phyloP scores from a whole-genome alignment of 345 rosid species.

The Carallia brachiata region DNA sequence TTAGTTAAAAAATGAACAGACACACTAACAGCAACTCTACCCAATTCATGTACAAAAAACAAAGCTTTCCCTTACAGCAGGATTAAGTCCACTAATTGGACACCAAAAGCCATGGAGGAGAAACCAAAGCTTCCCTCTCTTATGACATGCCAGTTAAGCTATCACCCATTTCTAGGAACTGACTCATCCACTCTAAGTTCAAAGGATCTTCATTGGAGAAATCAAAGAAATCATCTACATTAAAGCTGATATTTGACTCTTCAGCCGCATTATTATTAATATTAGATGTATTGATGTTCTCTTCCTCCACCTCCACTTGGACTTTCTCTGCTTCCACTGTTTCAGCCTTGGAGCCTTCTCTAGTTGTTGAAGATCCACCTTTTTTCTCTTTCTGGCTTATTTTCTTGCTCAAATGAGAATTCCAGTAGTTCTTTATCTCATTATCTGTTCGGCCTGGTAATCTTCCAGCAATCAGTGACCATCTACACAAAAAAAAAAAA shows the following conservation, averaged over 20 bases:
- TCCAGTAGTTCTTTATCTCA: constrained; percentile 80
- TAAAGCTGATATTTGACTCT: constrained; percentile 30
- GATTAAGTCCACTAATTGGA: neutral
- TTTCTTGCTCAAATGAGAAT: constrained; percentile 77
- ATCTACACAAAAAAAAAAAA: constrained; percentile 28
- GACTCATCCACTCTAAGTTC: constrained; percentile 44
- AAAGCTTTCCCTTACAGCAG: neutral
- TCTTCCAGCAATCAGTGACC: constrained; percentile 78
- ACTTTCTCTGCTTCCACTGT: neutral
- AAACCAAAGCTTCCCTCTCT: neutral
- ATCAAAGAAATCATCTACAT: constrained; percentile 60
- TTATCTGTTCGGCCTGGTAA: constrained; percentile 71
- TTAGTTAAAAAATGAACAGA: neutral
- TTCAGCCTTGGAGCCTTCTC: constrained; percentile 17
- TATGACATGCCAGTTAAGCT: constrained; percentile 3
- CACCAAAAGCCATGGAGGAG: neutral
- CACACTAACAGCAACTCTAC: neutral
- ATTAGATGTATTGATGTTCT: neutral
- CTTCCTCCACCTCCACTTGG: constrained; percentile 14
- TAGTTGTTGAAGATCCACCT: constrained; percentile 14
- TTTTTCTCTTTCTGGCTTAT: constrained; percentile 38
- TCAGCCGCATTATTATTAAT: constrained; percentile 10
- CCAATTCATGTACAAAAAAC: neutral
- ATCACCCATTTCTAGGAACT: constrained; percentile 16
- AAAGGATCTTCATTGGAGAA: constrained; percentile 56